Evolutionary conservation across 2,329 filamentous ascomycete genomes (phyloP).

Genomic region (Trichothecium roseum): DNA sequence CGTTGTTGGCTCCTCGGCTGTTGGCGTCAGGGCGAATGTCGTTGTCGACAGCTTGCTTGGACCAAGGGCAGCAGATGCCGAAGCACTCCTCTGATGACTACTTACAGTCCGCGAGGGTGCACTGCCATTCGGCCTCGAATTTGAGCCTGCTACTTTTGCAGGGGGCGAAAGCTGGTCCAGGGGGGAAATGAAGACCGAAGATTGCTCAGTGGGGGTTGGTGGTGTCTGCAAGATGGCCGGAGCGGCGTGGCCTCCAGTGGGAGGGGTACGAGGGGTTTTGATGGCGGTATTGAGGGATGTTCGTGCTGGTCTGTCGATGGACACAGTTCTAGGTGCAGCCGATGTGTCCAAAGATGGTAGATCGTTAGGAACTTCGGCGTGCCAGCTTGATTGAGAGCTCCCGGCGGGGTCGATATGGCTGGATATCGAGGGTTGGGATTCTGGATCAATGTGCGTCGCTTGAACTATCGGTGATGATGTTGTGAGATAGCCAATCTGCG

Average conservation of each 20-base stretch:
- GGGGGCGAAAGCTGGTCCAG: constrained; percentile 7
- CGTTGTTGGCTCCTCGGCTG: constrained; percentile 50
- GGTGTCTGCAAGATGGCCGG: constrained; percentile 56
- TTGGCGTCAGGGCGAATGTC: constrained; percentile 64
- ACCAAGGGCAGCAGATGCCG: constrained; percentile 23
- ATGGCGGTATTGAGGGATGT: constrained; percentile 19
- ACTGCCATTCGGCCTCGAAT: constrained; percentile 37
- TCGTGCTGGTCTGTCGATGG: constrained; percentile 16
- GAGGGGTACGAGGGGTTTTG: constrained; percentile 35
- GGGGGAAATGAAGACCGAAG: constrained; percentile 3
- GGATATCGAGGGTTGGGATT: constrained; percentile 7
- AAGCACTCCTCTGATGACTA: constrained; percentile 36
- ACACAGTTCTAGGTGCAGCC: constrained; percentile 17
- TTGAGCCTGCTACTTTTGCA: constrained; percentile 14
- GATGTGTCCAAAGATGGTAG: constrained; percentile 16
- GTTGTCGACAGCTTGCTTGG: constrained; percentile 85
- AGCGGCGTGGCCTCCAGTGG: constrained; percentile 28
- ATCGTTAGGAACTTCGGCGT: constrained; percentile 13
- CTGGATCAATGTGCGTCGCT: constrained; percentile 32
- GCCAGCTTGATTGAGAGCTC: constrained; percentile 8
- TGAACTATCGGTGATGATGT: constrained; percentile 59
- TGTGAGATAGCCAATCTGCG: constrained; percentile 58
- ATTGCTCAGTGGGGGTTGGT: constrained; percentile 48
- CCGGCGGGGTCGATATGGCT: constrained; percentile 1
- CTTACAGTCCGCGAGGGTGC: constrained; percentile 62